Evolutionary conservation across 257 asterid genomes (phyloP).

Genomic region (Leonotis leonurus): DNA sequence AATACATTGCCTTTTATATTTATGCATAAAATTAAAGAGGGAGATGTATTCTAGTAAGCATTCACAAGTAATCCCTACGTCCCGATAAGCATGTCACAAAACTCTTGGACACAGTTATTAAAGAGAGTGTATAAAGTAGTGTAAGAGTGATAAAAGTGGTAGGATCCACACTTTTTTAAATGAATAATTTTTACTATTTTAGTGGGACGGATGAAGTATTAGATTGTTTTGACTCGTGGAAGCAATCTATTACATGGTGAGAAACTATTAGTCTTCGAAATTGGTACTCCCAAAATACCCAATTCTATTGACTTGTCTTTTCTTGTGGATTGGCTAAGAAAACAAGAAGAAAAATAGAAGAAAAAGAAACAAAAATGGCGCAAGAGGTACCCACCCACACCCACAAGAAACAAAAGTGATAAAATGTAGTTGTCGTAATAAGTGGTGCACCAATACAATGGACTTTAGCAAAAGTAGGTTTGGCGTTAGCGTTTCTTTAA

Average conservation of each 20-base stretch:
- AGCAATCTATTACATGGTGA: constrained; percentile 4
- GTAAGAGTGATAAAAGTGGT: too few species aligned
- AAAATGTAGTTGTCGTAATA: constrained; percentile 21
- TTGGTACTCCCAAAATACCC: constrained; percentile 10
- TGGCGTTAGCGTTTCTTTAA: constrained; percentile 1
- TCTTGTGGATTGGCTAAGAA: constrained; percentile 22
- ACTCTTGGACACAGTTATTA: too few species aligned
- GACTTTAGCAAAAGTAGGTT: constrained; percentile 6
- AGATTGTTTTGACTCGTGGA: not conserved
- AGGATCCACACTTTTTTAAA: too few species aligned
- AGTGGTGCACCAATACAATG: constrained; percentile 13
- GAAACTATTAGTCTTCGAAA: constrained; percentile 13
- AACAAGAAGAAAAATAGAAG: constrained; percentile 8
- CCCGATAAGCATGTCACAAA: too few species aligned
- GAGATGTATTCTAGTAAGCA: too few species aligned
- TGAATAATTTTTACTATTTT: too few species aligned
- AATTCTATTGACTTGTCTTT: constrained; percentile 25
- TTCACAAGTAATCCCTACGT: too few species aligned
- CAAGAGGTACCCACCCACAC: constrained; percentile 14
- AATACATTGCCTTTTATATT: too few species aligned
- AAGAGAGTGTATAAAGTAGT: too few species aligned
- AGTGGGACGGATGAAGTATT: not conserved
- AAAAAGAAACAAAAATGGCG: constrained; percentile 16
- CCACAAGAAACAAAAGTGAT: constrained; percentile 16
- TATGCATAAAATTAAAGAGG: too few species aligned